Base-by-base conservation (phyloP, 139 green algal genomes). In the Edaphochlamys debaryana region DNA sequence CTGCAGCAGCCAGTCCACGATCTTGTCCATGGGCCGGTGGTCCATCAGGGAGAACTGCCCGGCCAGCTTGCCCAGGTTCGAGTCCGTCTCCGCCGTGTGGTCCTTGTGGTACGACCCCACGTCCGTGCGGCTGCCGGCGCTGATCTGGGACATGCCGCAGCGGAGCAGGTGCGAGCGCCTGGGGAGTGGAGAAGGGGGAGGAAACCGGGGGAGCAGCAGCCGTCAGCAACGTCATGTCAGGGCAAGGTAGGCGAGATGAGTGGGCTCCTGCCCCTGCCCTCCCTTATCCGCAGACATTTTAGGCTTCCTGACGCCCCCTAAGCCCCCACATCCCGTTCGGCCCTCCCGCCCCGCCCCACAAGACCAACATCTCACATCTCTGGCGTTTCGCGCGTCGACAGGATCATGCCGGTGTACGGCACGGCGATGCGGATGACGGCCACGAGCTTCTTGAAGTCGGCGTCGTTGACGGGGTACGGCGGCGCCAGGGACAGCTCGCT, bases 331-430 rank as follows among this genome's bases (percentile, higher is more conserved):
- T 4, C 17, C 30, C 13, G 37, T 7, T 19, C 11, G 9, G 37
- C 67, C 37, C 17, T 8, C 74, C 52, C 52, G 52, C 52, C 52
- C 32, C 32, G 63, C 1, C 76, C n/a, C n/a, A n/a, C n/a, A n/a
- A n/a, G n/a, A n/a, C n/a, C n/a, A n/a, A n/a, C n/a, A n/a, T n/a
- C 77, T 40, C 88, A 82, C 91, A 95, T 95, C 70, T 92, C 87
- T 19, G 91, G 79, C 0, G 72, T 87, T 79, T 95, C 92, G 77
- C 92, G 78, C 29, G 89, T 95, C 62, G 78, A 89, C 32, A 95
- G 88, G 60, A 95, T 95, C 91, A 95, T 95, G 71, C 92, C 91
- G 3, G 92, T 95, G 89, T 94, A 95, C 30, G 92, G 92, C 81
- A 95, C 92, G 7, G 90, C 92, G 23, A 94, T 92, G 63, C 92